Percentiles rank a stretch among this genome's conserved stretches.
These are phyloP conservation scores for Phytopythium boreale DNA, from an alignment of 352 stramenopile species.

Conservation along the genomic window DNA sequence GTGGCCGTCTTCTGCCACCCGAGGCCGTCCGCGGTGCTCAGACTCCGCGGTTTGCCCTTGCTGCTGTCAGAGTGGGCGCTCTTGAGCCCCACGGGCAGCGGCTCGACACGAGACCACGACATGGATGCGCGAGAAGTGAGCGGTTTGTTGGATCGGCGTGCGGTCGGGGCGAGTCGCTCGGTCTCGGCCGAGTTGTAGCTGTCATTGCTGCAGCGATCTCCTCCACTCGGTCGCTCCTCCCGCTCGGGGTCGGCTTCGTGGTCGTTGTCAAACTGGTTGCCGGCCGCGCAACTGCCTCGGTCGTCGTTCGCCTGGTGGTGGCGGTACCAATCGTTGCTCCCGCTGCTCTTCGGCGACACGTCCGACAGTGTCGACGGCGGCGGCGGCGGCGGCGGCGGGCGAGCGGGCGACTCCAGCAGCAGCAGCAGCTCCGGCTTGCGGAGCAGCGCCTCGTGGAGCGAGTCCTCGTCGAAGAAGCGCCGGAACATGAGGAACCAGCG, in stretches of 20 bases:
- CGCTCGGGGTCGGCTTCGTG: no score
- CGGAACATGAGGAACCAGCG: slow-evolving; percentile 47
- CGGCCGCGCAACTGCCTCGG: no score
- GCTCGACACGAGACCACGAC: background rate
- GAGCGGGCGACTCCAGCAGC: slow-evolving; percentile 11
- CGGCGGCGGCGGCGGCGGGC: slow-evolving; percentile 10
- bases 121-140: no score
- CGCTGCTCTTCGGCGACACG: background rate
- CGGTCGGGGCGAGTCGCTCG: background rate
- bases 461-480: slow-evolving; percentile 38
- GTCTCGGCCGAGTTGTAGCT: no score
- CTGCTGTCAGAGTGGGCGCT: background rate
- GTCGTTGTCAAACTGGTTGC: no score
- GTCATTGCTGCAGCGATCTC: no score
- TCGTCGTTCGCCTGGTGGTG: no score
- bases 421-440: slow-evolving; percentile 39
- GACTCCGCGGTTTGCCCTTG: background rate
- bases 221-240: no score
- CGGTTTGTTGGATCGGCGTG: no score
- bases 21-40: background rate
- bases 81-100: background rate
- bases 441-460: slow-evolving; percentile 30
- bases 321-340: background rate
- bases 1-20: slow-evolving; percentile 1
- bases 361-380: slow-evolving; percentile 11